Conservation (phyloP, 139 green algal species). For the Auxenochlorella protothecoides region DNA sequence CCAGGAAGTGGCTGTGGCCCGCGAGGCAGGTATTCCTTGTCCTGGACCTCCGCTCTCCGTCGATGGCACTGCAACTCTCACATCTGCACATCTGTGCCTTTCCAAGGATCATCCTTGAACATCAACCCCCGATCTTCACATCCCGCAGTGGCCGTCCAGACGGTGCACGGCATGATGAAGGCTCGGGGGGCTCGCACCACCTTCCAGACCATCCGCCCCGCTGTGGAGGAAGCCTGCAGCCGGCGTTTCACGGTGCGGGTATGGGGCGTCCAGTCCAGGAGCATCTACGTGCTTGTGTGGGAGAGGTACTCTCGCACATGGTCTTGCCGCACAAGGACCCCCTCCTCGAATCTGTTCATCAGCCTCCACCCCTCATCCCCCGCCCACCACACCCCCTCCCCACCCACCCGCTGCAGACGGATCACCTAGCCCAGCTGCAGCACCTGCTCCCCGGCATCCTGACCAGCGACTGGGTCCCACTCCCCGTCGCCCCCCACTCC, state of each 20-base stretch:
- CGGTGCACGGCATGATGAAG: constrained; percentile 16
- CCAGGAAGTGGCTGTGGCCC: not conserved
- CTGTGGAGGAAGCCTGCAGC: constrained; percentile 21
- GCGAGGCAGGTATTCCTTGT: not conserved
- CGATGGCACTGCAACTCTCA: not conserved
- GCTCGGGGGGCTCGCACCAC: constrained; percentile 14
- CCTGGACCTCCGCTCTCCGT: not conserved
- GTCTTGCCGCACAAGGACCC: too few species aligned
- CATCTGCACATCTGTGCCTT: not conserved
- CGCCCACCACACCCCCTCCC: too few species aligned
- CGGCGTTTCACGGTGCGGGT: constrained; percentile 14
- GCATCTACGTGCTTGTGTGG: too few species aligned
- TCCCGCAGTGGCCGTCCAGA: constrained; percentile 12
- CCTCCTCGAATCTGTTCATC: too few species aligned
- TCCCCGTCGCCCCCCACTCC: constrained; percentile 14
- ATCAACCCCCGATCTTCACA: not conserved
- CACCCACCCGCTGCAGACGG: constrained; percentile 6
- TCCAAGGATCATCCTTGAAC: not conserved
- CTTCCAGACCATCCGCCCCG: constrained; percentile 11
- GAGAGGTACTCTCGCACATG: too few species aligned
- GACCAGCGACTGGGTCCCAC: constrained; percentile 14
- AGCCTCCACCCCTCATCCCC: too few species aligned
- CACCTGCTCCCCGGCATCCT: constrained; percentile 19
- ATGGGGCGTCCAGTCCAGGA: not conserved
- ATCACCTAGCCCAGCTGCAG: constrained; percentile 18